Evolutionary conservation across 2,329 filamentous ascomycete genomes (phyloP), one percentile per base, ranked within the genome.

Genomic region (Coniella lustricola): DNA sequence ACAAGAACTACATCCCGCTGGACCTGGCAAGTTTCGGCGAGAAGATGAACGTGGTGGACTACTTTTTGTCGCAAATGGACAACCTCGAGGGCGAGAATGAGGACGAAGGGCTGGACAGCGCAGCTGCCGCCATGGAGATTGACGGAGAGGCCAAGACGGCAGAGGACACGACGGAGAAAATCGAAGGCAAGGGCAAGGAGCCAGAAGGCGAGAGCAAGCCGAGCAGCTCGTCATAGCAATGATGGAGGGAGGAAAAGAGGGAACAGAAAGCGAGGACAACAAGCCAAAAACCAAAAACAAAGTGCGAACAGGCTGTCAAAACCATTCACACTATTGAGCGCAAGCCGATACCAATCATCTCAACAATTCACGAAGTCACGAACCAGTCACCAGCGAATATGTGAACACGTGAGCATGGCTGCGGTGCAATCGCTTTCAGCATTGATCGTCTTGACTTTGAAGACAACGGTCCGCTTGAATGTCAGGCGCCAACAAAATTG

Each of bases 1-100:
- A 84, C 61, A 86, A 86, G 41, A 90, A 94, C 22, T 87, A 95
- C 59, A 85, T 90, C 57, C 81, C 85, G 3, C 71, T 90, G 2
- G 87, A 89, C 58, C 71, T 89, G 56, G 85, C 86, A 14, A 80
- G 86, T 63, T 75, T 85, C 56, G 80, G 82, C 54, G 79, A 83
- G 57, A 82, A 87, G 71, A 71, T 72, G 45, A 74, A 81, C 7
- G 79, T 85, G 9, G 80, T 82, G 3, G 75, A 82, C 49, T 81
- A 76, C 62, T 81, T 81, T 59, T 55, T 81, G 38, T 64, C 68
- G n/a, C 66, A 72, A 51, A 69, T 71, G 17, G 67, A 67, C 40
- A 66, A 66, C 41, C 55, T 79, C 10, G 76, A 80, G 60, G 66
- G 64, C 4, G 64, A 68, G 48, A 75, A 77, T 44, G 66, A 66